Base-by-base conservation (phyloP, 108 stramenopile genomes). In the Skeletonema menzelii region DNA sequence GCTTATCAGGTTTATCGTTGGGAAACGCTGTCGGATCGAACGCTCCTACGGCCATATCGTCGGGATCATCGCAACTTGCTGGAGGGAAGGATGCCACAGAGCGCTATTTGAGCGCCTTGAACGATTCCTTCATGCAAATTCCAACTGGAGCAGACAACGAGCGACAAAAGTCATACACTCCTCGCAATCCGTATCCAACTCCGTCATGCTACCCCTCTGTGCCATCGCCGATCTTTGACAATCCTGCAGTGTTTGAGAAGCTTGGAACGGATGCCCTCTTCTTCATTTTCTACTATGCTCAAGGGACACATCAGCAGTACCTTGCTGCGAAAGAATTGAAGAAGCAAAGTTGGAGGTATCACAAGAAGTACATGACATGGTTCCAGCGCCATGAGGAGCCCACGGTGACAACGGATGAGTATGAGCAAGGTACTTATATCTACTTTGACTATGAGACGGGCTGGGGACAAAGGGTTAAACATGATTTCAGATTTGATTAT, bases 331-430 rank as follows among this genome's bases (percentile, higher is more conserved):
- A 93, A 2, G 97, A 98, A 73, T 85, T 99, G 77, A 98, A 98
- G 86, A 95, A 96, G 75, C 97, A 98, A 71, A 92, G 91, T 37
- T 99, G 99, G 99, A 86, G 99, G 63, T 99, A 93, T 82, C 99
- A 99, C 84, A 98, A 98, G 72, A 98, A 98, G 94, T 99, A 99
- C 84, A 91, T 93, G 92, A 99, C 99, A 24, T 99, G 99, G 99
- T 99, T 99, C 82, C 97, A 98, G 79, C 91, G 98, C 22, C 97
- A 98, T 68, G 93, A 96, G 63, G 97, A 98, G 75, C 97, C 96
- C 0, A 92, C 93, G 72, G 89, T 97, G 3, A 97, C 98, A 17
- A 99, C 97, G 8, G 97, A 98, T 64, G 97, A 98, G 59, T 99
- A 98, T 73, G 99, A 99, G 75, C 95, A 98, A 81, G 99, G 99